Base-by-base conservation (phyloP, 768 basidiomycete genomes). In the Boletus sensibilis region DNA sequence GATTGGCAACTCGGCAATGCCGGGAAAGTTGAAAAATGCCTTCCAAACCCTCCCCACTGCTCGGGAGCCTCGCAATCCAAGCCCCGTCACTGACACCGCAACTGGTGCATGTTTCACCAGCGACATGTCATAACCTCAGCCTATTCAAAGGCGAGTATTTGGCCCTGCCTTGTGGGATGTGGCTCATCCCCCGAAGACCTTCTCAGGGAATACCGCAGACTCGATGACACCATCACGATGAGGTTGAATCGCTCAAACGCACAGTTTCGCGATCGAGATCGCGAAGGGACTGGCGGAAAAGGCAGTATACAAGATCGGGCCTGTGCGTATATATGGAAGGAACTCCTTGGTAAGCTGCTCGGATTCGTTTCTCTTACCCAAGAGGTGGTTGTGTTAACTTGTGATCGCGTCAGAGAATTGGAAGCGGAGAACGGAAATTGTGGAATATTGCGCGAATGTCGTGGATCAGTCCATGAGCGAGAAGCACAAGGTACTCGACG, bases 141-240 rank as follows among this genome's bases (percentile, higher is more conserved):
- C 60, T 89, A 7, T 93, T 92, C 79, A 93, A 92, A 87, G 86
- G 64, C 49, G 54, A 64, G 59, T 55, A 27, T 41, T 21, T 21
- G 45, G 35, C 50, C 45, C 56, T 56, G 51, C 52, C 35, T 54
- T 38, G 38, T n/a, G 21, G 27, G 38, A 45, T 46, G 56, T 52
- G 44, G 43, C 63, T 70, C 53, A 65, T 42, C 40, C 60, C 60
- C 56, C 46, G 47, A 68, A 94, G 92, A 91, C 57, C 82, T 93
- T 64, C 77, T 94, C 70, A 85, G 79, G 66, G 90, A 93, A 71
- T 93, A 92, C 70, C 80, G 91, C 65, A 83, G 78, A 63, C 75
- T 93, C 14, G 91, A 94, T 72, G 91, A 94, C 65, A 76, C 83
- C 8, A 87, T 94, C 61, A 82, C 79, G 39, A 90, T 91, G 86